Percentiles rank a stretch among this genome's conserved stretches.
Evolutionary conservation across 768 basidiomycete species (phyloP).

Genomic region (Lanmaoa rubissima): DNA sequence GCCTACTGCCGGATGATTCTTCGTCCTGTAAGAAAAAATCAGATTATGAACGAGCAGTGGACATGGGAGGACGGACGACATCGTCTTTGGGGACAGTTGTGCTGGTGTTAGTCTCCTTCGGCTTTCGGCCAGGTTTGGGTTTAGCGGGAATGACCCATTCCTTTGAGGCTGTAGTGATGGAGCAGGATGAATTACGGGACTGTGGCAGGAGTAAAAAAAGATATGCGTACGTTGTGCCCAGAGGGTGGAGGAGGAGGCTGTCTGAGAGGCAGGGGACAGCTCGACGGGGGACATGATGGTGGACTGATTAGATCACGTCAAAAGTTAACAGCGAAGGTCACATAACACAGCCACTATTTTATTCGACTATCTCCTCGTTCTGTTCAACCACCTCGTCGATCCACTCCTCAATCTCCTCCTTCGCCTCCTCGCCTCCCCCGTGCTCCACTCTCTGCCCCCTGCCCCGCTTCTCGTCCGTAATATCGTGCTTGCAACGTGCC

Average conservation of each 20-base stretch:
- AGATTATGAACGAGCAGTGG: slow-evolving; percentile 1
- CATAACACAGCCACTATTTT: slow-evolving; percentile 27
- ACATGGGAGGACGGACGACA: slow-evolving; percentile 43
- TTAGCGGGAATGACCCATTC: slow-evolving; percentile 88
- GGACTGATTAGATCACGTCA: slow-evolving; percentile 22
- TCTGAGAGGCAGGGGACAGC: slow-evolving; percentile 28
- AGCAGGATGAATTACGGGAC: not conserved
- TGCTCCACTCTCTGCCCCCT: slow-evolving; percentile 34
- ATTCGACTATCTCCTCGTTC: slow-evolving; percentile 73
- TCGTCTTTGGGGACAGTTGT: slow-evolving; percentile 38
- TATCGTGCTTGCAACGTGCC: slow-evolving; percentile 59
- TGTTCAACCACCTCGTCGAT: slow-evolving; percentile 92
- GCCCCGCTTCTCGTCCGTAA: slow-evolving; percentile 53
- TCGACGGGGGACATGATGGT: slow-evolving; percentile 29
- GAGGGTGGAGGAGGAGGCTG: slow-evolving; percentile 49
- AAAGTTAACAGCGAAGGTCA: not conserved
- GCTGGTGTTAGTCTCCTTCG: slow-evolving; percentile 49
- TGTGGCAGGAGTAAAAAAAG: not conserved
- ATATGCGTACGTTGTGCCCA: slow-evolving; percentile 69
- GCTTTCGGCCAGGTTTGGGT: slow-evolving; percentile 85
- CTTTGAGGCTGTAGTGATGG: slow-evolving; percentile 62
- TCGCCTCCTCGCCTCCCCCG: slow-evolving; percentile 51
- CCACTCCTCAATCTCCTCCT: slow-evolving; percentile 93
- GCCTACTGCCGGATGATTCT: slow-evolving; percentile 58
- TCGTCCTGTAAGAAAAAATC: slow-evolving; percentile 28